These are phyloP conservation scores for Fusarium sp. DNA, from an alignment of 2,329 filamentous ascomycete genomes.

Conservation along the genomic window DNA sequence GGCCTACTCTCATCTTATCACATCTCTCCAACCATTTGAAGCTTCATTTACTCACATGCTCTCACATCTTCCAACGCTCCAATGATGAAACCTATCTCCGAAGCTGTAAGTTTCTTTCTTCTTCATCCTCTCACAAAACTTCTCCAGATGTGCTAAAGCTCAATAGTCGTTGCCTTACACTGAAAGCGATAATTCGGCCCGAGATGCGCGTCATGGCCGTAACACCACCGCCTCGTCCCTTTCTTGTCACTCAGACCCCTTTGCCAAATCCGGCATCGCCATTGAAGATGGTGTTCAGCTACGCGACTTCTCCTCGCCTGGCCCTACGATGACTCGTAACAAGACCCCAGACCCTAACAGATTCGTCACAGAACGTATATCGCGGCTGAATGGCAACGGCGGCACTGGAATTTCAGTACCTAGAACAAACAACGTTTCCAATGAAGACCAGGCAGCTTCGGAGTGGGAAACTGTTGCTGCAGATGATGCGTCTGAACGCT, in stretches of 20 bases:
- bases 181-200: slow-evolving; percentile 41
- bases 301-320: slow-evolving; percentile 26
- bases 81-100: slow-evolving; percentile 31
- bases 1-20: slow-evolving; percentile 4
- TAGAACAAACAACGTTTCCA: slow-evolving; percentile 8
- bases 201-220: slow-evolving; percentile 34
- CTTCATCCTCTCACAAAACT: neutral
- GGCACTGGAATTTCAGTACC: neutral
- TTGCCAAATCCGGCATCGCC: slow-evolving; percentile 21
- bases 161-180: slow-evolving; percentile 35
- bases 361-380: slow-evolving; percentile 38
- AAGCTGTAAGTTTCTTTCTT: slow-evolving; percentile 18
- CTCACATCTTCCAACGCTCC: neutral
- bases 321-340: slow-evolving; percentile 9
- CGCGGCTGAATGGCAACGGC: slow-evolving; percentile 2
- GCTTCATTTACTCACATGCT: slow-evolving; percentile 6
- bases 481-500: slow-evolving; percentile 45
- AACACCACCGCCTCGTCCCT: slow-evolving; percentile 34
- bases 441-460: slow-evolving; percentile 44
- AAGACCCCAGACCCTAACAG: slow-evolving; percentile 19
- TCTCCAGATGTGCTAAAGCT: slow-evolving; percentile 13
- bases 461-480: slow-evolving; percentile 52
- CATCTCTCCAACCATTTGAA: neutral
- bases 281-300: slow-evolving; percentile 22
- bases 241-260: slow-evolving; percentile 32